These are phyloP conservation scores for Panaeolus papilionaceus DNA, from an alignment of 768 basidiomycete genomes.

Conservation along the genomic window DNA sequence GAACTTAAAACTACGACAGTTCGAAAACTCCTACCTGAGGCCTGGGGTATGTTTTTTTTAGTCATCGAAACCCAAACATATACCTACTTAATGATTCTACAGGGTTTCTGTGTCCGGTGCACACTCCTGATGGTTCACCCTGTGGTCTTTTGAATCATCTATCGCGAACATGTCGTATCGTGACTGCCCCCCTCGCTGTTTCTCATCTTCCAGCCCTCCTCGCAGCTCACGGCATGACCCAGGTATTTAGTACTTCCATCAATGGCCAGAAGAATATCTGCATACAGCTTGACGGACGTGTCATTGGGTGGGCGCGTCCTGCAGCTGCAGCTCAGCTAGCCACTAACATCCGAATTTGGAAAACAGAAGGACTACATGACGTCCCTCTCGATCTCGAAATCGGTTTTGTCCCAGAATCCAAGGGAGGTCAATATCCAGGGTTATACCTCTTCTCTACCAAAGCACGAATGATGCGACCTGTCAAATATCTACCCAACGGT, in stretches of 20 bases:
- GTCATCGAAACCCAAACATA: neutral
- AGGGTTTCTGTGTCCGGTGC: constrained; percentile 98
- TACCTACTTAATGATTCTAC: constrained; percentile 10
- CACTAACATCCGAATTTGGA: constrained; percentile 88
- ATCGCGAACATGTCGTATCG: constrained; percentile 90
- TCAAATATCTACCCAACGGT: constrained; percentile 88
- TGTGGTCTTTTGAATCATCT: constrained; percentile 98
- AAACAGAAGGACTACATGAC: constrained; percentile 84
- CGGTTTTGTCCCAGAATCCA: constrained; percentile 85
- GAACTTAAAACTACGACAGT: constrained; percentile 98
- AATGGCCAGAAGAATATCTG: constrained; percentile 85
- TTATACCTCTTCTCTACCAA: constrained; percentile 88
- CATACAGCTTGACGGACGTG: constrained; percentile 93
- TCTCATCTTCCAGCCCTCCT: constrained; percentile 85
- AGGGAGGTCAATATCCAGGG: constrained; percentile 97
- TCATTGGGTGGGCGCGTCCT: constrained; percentile 93
- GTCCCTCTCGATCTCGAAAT: constrained; percentile 96
- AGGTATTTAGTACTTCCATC: constrained; percentile 78
- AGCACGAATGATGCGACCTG: constrained; percentile 97
- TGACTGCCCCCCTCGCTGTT: constrained; percentile 77
- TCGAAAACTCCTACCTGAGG: constrained; percentile 94
- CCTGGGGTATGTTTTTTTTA: constrained; percentile 76
- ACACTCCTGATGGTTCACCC: constrained; percentile 97
- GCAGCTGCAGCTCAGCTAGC: constrained; percentile 79
- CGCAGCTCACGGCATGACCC: constrained; percentile 92